Conservation (phyloP, 148 eudicot species). For the Linanthus parryae region DNA sequence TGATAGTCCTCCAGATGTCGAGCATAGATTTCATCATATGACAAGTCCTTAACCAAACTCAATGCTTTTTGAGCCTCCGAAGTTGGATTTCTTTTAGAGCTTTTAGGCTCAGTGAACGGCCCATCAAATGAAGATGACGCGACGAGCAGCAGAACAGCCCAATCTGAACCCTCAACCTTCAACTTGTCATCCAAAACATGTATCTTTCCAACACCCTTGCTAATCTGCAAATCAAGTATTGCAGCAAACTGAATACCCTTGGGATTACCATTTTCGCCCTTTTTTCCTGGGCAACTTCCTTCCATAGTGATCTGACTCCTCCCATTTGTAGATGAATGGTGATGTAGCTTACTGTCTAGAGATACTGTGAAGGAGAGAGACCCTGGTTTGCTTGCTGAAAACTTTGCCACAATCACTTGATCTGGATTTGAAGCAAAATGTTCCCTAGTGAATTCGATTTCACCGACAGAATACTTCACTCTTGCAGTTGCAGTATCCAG, state of each 20-base stretch:
- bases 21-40: conserved; percentile 51
- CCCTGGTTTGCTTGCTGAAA: conserved; percentile 56
- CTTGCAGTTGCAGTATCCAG: conserved; percentile 77
- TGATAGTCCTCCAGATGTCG: conserved; percentile 86
- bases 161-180: conserved; percentile 59
- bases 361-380: conserved; percentile 58
- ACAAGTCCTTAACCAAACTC: conserved; percentile 26
- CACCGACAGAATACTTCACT: conserved; percentile 55
- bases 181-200: conserved; percentile 45
- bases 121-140: conserved; percentile 77
- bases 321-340: conserved; percentile 40
- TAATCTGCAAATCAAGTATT: conserved; percentile 52
- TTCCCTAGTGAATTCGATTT: conserved; percentile 52
- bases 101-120: conserved; percentile 58
- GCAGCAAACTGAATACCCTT: conserved; percentile 60
- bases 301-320: conserved; percentile 68
- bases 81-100: conserved; percentile 54
- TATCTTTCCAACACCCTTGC: conserved; percentile 31
- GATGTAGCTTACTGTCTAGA: conserved; percentile 58
- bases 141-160: conserved; percentile 53
- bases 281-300: conserved; percentile 61
- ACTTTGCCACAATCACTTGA: conserved; percentile 63
- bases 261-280: conserved; percentile 32
- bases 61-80: conserved; percentile 36
- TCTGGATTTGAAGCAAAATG: conserved; percentile 80